Evolutionary conservation across 345 rosid species (phyloP), one percentile per base, ranked within the genome.

Genomic region (Stellera chamaejasme): DNA sequence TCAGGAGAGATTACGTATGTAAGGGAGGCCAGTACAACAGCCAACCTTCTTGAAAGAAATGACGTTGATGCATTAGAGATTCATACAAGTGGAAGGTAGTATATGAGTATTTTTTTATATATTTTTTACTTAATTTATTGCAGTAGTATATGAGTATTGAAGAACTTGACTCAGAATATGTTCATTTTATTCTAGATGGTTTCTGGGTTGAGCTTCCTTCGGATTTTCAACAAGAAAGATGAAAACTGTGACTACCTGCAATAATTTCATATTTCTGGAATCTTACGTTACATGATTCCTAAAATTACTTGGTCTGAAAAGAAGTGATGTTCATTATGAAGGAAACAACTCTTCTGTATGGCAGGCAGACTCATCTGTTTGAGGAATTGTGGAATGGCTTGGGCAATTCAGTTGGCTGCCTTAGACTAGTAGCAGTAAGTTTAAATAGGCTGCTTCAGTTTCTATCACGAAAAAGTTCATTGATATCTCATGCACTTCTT

Each of bases 61-160:
- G 74, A 73, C 65, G 77, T 82, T 0, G 85, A 82, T 52, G 82
- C 85, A 42, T 63, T 82, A 50, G 88, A 82, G 76, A 79, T 82
- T 48, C 88, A 77, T 66, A 79, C 85, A 43, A 75, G 76, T 44
- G 85, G 84, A 65, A 82, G 85, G 81, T 76, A 55, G 55, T 58
- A 44, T 45, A 44, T 25, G 27, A 45, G 3, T 2, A 55, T 51
- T 14, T 19, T 19, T 19, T 19, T 19, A 19, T 19, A 19, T 19
- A n/a, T 19, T 19, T 19, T 19, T 19, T 19, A 19, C 23, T 19
- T 19, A 19, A 19, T 19, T 19, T 19, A 19, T 19, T 19, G 23
- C 23, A 19, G 81, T 76, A 55, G 55, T 58, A 44, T 43, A 44
- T 25, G 27, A 45, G 3, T 2, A 55, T 51, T 14, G 14, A 50